phyloP scores from a whole-genome alignment of 169 alveolate species.

The Eimeria sp. region DNA sequence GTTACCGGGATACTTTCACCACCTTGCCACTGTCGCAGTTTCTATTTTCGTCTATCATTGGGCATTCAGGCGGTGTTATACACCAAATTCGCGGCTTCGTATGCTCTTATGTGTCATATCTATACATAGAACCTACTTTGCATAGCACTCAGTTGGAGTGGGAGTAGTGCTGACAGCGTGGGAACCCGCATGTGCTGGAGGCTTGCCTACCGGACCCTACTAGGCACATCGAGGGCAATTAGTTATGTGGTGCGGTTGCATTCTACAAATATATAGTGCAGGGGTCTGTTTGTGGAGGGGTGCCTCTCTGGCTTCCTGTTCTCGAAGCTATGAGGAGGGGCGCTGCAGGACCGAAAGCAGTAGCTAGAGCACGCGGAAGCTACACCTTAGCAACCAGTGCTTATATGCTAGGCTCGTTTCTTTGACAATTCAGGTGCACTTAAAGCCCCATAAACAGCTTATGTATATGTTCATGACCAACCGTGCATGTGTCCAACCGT shows the following conservation, averaged over 20 bases:
- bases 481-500: neutral
- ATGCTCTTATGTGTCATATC: neutral
- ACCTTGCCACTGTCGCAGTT: neutral
- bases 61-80: neutral
- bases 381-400: neutral
- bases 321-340: neutral
- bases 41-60: no score
- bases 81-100: neutral
- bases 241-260: neutral
- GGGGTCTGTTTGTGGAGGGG: neutral
- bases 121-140: neutral
- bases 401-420: neutral
- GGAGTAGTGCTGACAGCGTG: neutral
- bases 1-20: neutral
- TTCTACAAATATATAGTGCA: neutral
- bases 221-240: neutral
- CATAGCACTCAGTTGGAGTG: neutral
- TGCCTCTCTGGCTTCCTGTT: neutral
- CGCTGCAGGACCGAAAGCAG: neutral
- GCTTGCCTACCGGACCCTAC: neutral
- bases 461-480: neutral
- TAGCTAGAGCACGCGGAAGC: neutral
- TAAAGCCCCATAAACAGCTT: neutral
- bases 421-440: neutral
- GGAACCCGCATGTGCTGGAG: neutral